Evolutionary conservation across 352 stramenopile species (phyloP), one percentile per base, ranked within the genome.

Genomic region (Globisporangium parvum): DNA sequence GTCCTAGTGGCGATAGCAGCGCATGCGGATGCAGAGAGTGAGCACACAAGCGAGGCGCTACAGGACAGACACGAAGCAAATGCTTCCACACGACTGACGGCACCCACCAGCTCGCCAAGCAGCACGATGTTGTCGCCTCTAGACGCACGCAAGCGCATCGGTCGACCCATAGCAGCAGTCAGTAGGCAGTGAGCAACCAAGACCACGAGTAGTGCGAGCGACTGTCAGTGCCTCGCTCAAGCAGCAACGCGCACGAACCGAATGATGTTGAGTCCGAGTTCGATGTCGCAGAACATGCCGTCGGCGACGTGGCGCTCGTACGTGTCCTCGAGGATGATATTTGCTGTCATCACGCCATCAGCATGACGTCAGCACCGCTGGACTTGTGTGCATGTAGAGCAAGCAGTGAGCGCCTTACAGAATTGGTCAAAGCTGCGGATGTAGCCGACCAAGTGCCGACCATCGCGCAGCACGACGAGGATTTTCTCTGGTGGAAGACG

Each of bases 311-410:
- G 80, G 60, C 91, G 85, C 67, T 97, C 91, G 68, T 83, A 96
- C 51, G 94, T 98, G 66, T 98, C 91, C 69, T 98, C 87, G 23
- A 99, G 69, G 51, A 99, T 95, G 64, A 98, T 96, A 69, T 99
- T 99, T 24, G 86, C 85, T 94, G 59, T 40, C 31, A 8, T 37
- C 31, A 37, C 31, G 31, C 31, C 31, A 37, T 8, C 57, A 28
- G n/a, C 8, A n/a, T 20, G 3, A 12, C 46, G 18, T 14, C 24
- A 47, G 11, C n/a, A 61, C 15, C 2, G 23, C 33, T 33, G n/a
- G 11, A 6, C 26, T 20, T 4, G 20, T n/a, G 26, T 12, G 48
- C 4, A 9, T 17, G 17, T 14, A 35, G 23, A 20, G 20, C 15
- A 9, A 21, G 31, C 20, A 55, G 45, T 41, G 75, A 80, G 55